A percentile compares a stretch with the other conserved stretches of the same genome.
Evolutionary conservation across 352 stramenopile genomes (phyloP).

Genomic region (Globisporangium echinulatum): DNA sequence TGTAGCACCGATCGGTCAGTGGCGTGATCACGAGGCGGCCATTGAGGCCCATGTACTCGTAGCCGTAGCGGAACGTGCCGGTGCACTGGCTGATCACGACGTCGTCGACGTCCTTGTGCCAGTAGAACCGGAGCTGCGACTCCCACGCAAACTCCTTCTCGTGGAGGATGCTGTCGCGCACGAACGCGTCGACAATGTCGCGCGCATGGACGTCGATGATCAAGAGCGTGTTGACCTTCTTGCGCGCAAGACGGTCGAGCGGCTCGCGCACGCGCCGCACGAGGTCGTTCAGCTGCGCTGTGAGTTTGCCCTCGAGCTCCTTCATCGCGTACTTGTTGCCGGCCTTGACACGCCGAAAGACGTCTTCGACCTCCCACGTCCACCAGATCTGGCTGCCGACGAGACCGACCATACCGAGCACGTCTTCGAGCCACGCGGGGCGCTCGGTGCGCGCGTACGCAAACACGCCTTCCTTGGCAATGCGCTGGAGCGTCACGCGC

Average conservation of each 20-base stretch:
- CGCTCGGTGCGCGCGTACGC: slow-evolving; percentile 86
- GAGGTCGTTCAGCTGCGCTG: slow-evolving; percentile 86
- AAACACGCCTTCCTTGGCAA: slow-evolving; percentile 92
- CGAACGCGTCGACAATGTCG: slow-evolving; percentile 89
- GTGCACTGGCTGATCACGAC: slow-evolving; percentile 90
- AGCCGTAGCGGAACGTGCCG: slow-evolving; percentile 88
- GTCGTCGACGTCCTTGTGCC: slow-evolving; percentile 87
- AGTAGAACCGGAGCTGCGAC: slow-evolving; percentile 88
- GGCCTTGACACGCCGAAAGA: slow-evolving; percentile 83
- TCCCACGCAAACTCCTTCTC: slow-evolving; percentile 90
- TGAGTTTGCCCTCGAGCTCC: slow-evolving; percentile 87
- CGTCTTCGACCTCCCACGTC: slow-evolving; percentile 93
- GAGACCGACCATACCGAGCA: slow-evolving; percentile 90
- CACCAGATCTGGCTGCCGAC: slow-evolving; percentile 92
- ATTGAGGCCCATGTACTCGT: slow-evolving; percentile 93
- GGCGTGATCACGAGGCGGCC: slow-evolving; percentile 90
- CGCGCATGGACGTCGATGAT: slow-evolving; percentile 89
- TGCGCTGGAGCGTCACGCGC: slow-evolving; percentile 75
- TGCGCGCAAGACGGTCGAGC: slow-evolving; percentile 76
- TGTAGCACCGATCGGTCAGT: slow-evolving; percentile 91
- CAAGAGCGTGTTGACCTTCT: slow-evolving; percentile 91
- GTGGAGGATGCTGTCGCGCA: slow-evolving; percentile 86
- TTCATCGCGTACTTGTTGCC: slow-evolving; percentile 95
- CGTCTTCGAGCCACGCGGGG: slow-evolving; percentile 83
- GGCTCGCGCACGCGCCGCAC: slow-evolving; percentile 88